Evolutionary conservation across 2,329 filamentous ascomycete species (phyloP), one percentile per base, ranked within the genome.

Genomic region (Penicillium sp.): DNA sequence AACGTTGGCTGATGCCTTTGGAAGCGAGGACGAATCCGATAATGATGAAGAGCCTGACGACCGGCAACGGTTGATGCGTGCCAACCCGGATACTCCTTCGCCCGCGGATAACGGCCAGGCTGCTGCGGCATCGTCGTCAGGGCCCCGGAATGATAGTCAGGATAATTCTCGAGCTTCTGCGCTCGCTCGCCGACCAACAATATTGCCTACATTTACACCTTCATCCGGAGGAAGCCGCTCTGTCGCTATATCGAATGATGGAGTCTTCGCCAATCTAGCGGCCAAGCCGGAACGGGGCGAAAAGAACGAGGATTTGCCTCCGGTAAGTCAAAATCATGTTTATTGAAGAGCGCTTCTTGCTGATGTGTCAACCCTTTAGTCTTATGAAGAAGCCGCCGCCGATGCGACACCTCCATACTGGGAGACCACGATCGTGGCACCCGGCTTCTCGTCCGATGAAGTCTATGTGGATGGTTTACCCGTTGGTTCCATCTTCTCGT

Each of bases 361-460:
- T 54, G 49, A 48, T 39, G 46, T 37, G 17, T 69, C 40, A 33
- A 36, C 42, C 32, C 27, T 54, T 13, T 64, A 97, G 90, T 92
- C 93, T 29, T 99, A 99, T 72, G 94, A 99, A 80, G 93, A 97
- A 84, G 94, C 94, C 13, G 94, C 94, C 3, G 93, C 93, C 34
- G 94, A 99, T 72, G 89, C 91, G 20, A 94, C 94, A 41, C 94
- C 94, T 1, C 94, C 94, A 0, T 99, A 99, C 75, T 99, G 94
- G 94, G 94, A 99, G 78, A 99, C 94, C 5, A 97, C 94, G 0
- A 97, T 99, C 59, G 83, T 99, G 45, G 93, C 92, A 0, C 94
- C 94, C 0, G 94, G 93, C 49, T 85, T 94, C 59, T 89, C 89
- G n/a, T 85, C 87, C 32, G 92, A 97, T 68, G 94, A 99, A 72